These are phyloP conservation scores for Zangia roseola DNA, from an alignment of 768 basidiomycete species.

Conservation along the genomic window DNA sequence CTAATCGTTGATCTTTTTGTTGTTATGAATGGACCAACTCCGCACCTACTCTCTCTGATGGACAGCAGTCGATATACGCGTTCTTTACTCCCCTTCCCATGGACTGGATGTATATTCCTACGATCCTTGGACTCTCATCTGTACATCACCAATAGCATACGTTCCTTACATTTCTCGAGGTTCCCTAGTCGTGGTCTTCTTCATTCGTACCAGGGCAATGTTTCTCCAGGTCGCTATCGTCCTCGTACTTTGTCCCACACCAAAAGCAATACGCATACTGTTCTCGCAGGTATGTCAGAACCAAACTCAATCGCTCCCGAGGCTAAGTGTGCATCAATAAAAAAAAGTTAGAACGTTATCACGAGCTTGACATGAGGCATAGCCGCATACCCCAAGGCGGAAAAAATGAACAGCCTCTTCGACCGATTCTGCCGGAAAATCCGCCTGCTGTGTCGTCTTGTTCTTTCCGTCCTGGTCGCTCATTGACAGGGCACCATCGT, in stretches of 20 bases:
- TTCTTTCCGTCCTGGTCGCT: constrained; percentile 15
- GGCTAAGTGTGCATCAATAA: constrained; percentile 59
- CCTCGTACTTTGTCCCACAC: constrained; percentile 78
- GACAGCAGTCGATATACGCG: constrained; percentile 1
- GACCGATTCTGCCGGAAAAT: constrained; percentile 53
- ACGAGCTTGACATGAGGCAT: constrained; percentile 1
- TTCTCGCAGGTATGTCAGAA: constrained; percentile 72
- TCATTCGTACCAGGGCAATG: constrained; percentile 77
- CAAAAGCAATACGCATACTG: constrained; percentile 82
- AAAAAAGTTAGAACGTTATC: constrained; percentile 12
- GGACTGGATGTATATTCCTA: constrained; percentile 21
- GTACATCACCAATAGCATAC: constrained; percentile 29
- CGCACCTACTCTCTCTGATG: not conserved
- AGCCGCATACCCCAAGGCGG: constrained; percentile 53
- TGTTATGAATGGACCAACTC: not conserved
- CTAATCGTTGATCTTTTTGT: not conserved
- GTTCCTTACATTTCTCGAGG: constrained; percentile 10
- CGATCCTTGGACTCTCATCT: constrained; percentile 28
- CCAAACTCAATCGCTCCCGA: constrained; percentile 62
- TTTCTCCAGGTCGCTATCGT: constrained; percentile 53
- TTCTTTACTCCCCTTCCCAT: constrained; percentile 14
- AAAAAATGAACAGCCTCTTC: constrained; percentile 69
- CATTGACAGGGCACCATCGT: constrained; percentile 30
- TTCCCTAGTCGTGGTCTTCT: constrained; percentile 69
- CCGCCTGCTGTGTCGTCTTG: constrained; percentile 27